phyloP scores from a whole-genome alignment of 192 early-diverging fungal species.

The Mortierella claussenii region DNA sequence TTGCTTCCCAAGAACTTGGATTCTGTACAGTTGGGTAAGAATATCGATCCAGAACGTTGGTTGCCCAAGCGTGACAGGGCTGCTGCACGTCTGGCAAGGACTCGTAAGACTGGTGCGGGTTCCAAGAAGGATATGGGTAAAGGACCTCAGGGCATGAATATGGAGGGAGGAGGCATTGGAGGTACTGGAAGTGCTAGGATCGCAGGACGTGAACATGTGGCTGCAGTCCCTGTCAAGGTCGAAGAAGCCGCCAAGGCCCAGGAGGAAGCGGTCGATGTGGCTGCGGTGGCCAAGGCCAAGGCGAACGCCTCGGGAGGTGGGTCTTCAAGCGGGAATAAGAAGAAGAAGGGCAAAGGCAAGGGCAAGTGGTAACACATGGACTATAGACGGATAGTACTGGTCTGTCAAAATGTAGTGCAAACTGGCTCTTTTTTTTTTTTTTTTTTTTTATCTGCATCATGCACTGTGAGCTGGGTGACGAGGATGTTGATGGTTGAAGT shows the following conservation, averaged over 20 bases:
- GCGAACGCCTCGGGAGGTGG: slow-evolving; percentile 27
- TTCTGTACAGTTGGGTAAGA: slow-evolving; percentile 20
- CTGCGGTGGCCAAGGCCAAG: slow-evolving; percentile 5
- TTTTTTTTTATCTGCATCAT: too few species aligned
- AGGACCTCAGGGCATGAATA: slow-evolving; percentile 71
- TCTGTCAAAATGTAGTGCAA: too few species aligned
- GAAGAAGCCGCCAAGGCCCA: background rate
- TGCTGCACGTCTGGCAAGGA: slow-evolving; percentile 62
- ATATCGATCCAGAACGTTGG: slow-evolving; percentile 80
- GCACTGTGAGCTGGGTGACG: background rate
- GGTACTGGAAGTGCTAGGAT: slow-evolving; percentile 80
- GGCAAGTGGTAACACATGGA: slow-evolving; percentile 54
- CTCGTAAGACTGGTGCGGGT: slow-evolving; percentile 65
- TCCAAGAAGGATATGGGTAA: slow-evolving; percentile 55
- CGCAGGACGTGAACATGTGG: slow-evolving; percentile 54
- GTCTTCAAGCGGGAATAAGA: slow-evolving; percentile 29
- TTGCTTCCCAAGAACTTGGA: slow-evolving; percentile 69
- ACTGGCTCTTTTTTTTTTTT: too few species aligned
- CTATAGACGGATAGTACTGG: too few species aligned
- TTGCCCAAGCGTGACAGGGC: slow-evolving; percentile 73
- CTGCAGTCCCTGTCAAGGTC: slow-evolving; percentile 14
- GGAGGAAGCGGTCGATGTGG: slow-evolving; percentile 13
- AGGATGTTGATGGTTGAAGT: too few species aligned
- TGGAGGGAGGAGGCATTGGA: slow-evolving; percentile 76
- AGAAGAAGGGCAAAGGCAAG: slow-evolving; percentile 60